Evolutionary conservation across 2,329 filamentous ascomycete genomes (phyloP), one percentile per base, ranked within the genome.

Genomic region (Ophiostoma sp.): DNA sequence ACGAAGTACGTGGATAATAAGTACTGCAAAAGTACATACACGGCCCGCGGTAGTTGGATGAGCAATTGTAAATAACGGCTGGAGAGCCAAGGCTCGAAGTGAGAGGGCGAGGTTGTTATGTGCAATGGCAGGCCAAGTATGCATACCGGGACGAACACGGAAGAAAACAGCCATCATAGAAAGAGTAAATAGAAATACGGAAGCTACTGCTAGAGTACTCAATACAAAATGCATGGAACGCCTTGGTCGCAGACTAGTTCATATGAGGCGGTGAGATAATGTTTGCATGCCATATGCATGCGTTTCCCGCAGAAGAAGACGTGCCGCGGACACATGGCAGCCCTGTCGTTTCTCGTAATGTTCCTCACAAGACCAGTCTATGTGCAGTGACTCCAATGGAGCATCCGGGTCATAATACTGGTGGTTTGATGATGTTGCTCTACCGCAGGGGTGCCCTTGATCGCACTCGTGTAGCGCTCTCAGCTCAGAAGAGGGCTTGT

Each of bases 361-460:
- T 27, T 27, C 27, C 27, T 27, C 27, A 2, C 27, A 27, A 27
- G 27, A 27, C 27, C 27, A 27, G 27, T 27, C 27, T 27, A 2
- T 27, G 27, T 27, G 27, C 27, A 27, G 27, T 27, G 27, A 27
- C 27, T 27, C 27, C 27, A 27, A 27, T 27, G 27, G 27, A 27
- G 27, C 27, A 27, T 27, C 2, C 27, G 27, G 27, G 27, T 27
- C 27, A 27, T 27, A 27, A 27, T 27, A 27, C 27, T 27, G 27
- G 27, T 27, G 27, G 27, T 27, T 27, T 27, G 27, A 27, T 27
- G 27, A 27, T 27, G 27, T 27, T 27, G 18, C 18, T 55, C 49
- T 49, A n/a, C 27, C 44, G 49, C 67, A 67, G 62, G 66, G 66
- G 58, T 58, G 47, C 18, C 66, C 66, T 65, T 67, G 66, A 7